These are phyloP conservation scores for Misopates orontium DNA, from an alignment of 257 asterid species.

Conservation along the genomic window DNA sequence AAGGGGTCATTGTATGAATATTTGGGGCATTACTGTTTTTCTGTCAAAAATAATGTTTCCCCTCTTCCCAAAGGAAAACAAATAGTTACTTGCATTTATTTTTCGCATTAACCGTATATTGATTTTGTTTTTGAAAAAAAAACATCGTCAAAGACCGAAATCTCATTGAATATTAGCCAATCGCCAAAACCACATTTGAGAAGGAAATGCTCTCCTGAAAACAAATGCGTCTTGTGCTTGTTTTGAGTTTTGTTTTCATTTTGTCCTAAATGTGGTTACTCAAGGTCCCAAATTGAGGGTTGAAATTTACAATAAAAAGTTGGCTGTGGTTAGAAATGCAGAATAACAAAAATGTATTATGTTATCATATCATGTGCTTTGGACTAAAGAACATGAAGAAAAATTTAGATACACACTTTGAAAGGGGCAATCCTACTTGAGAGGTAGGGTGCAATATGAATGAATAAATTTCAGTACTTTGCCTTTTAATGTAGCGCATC, in stretches of 20 bases:
- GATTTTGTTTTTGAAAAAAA: neutral
- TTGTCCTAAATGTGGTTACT: slow-evolving; percentile 10
- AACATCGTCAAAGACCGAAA: neutral
- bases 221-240: neutral
- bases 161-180: neutral
- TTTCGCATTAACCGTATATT: neutral
- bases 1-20: neutral
- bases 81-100: neutral
- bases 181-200: neutral
- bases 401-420: neutral
- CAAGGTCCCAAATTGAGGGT: slow-evolving; percentile 10
- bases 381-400: slow-evolving; percentile 4
- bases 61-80: too few species aligned
- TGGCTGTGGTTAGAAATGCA: neutral
- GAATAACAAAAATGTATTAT: slow-evolving; percentile 11
- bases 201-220: slow-evolving; percentile 3
- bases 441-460: neutral
- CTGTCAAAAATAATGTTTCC: neutral
- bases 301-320: neutral
- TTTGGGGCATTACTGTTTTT: neutral
- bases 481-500: slow-evolving; percentile 17
- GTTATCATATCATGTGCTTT: neutral
- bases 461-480: slow-evolving; percentile 9
- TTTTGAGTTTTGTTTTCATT: neutral
- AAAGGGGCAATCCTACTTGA: neutral